Evolutionary conservation across 2,329 filamentous ascomycete species (phyloP).

Genomic region (Chlorencoelia australis): DNA sequence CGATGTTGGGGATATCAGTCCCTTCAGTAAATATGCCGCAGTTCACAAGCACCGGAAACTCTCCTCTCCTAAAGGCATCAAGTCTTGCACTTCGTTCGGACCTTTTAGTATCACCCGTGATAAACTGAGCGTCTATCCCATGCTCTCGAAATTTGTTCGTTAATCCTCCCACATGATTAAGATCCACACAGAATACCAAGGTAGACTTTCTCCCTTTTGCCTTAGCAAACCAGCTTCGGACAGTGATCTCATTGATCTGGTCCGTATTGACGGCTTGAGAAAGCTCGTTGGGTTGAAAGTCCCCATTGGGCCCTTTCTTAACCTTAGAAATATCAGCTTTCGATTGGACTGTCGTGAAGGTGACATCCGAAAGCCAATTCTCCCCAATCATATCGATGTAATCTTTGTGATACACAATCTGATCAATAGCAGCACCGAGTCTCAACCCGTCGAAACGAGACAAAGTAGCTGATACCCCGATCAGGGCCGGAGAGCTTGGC

Average conservation of each 20-base stretch:
- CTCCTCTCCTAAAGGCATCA: slow-evolving; percentile 62
- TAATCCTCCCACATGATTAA: slow-evolving; percentile 68
- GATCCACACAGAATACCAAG: slow-evolving; percentile 86
- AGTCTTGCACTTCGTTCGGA: slow-evolving; percentile 59
- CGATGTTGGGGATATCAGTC: slow-evolving; percentile 94
- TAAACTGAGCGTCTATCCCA: slow-evolving; percentile 73
- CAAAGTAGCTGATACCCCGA: slow-evolving; percentile 81
- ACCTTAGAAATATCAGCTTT: slow-evolving; percentile 70
- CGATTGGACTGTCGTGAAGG: slow-evolving; percentile 86
- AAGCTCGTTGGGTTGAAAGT: slow-evolving; percentile 71
- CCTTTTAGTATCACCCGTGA: slow-evolving; percentile 73
- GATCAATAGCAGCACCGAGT: slow-evolving; percentile 77
- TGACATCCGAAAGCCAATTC: slow-evolving; percentile 83
- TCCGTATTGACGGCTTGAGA: slow-evolving; percentile 75
- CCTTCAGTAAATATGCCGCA: slow-evolving; percentile 96
- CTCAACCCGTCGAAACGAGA: slow-evolving; percentile 73
- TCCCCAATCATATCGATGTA: slow-evolving; percentile 76
- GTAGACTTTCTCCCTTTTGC: slow-evolving; percentile 70
- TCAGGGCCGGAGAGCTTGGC: slow-evolving; percentile 50
- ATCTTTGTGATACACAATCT: slow-evolving; percentile 91
- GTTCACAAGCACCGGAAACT: slow-evolving; percentile 84
- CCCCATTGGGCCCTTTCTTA: slow-evolving; percentile 53
- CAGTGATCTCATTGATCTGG: slow-evolving; percentile 71
- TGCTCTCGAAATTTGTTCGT: slow-evolving; percentile 65
- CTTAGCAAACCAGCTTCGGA: slow-evolving; percentile 77